Percentiles rank a stretch among this genome's conserved stretches.
Evolutionary conservation across 2,329 filamentous ascomycete species (phyloP).

Genomic region (Arthrocladium fulminans): DNA sequence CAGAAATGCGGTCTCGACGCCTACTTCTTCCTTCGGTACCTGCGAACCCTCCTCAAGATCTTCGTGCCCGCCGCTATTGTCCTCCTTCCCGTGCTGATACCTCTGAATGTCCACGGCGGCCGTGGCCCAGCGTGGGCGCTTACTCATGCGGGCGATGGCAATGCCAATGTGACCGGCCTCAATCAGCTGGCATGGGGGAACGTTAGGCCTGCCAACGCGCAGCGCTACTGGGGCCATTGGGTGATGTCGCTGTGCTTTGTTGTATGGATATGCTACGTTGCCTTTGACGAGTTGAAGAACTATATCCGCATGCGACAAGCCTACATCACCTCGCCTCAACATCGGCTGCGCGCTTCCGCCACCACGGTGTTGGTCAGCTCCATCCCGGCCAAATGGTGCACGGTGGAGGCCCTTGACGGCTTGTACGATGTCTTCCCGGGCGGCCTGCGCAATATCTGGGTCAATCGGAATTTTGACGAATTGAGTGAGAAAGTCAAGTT

Average conservation of each 20-base stretch:
- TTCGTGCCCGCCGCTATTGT: constrained; percentile 74
- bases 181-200: constrained; percentile 86
- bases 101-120: constrained; percentile 70
- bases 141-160: constrained; percentile 23
- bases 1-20: constrained; percentile 92
- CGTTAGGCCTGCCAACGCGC: constrained; percentile 54
- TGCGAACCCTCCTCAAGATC: constrained; percentile 77
- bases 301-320: constrained; percentile 93
- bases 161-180: constrained; percentile 53
- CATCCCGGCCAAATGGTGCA: constrained; percentile 87
- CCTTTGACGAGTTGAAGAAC: constrained; percentile 74
- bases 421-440: constrained; percentile 95
- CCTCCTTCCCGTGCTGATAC: constrained; percentile 75
- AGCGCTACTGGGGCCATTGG: constrained; percentile 75
- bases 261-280: constrained; percentile 75
- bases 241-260: constrained; percentile 70
- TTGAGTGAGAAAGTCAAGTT: constrained; percentile 75
- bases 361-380: constrained; percentile 90
- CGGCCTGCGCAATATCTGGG: constrained; percentile 90
- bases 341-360: constrained; percentile 83
- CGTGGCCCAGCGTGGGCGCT: constrained; percentile 47
- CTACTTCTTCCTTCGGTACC: constrained; percentile 93
- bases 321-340: constrained; percentile 87
- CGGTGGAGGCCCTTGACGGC: constrained; percentile 66
- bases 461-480: constrained; percentile 80